Conservation (phyloP, 2,329 filamentous ascomycete species). For the Metarhizium humberi region DNA sequence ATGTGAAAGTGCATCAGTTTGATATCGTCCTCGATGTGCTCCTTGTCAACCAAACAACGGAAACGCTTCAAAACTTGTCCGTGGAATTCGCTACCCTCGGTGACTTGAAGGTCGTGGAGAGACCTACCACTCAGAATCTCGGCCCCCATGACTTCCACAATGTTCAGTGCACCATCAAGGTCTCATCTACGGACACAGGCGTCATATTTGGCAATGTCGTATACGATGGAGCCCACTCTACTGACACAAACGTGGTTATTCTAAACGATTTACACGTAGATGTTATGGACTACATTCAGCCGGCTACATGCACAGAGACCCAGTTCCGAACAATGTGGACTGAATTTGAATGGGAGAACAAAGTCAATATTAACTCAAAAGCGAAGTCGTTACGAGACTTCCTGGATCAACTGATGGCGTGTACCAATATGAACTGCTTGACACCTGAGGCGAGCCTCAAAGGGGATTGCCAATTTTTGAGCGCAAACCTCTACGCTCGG, state of each 20-base stretch:
- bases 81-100: constrained; percentile 98
- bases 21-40: constrained; percentile 96
- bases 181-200: constrained; percentile 93
- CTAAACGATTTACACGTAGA: constrained; percentile 97
- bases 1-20: constrained; percentile 97
- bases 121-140: constrained; percentile 91
- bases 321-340: constrained; percentile 99
- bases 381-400: constrained; percentile 86
- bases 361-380: constrained; percentile 99
- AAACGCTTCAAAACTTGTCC: constrained; percentile 92
- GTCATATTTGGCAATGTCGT: constrained; percentile 99
- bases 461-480: constrained; percentile 96
- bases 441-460: constrained; percentile 94
- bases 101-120: constrained; percentile 94
- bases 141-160: constrained; percentile 96
- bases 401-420: constrained; percentile 89
- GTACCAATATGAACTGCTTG: constrained; percentile 96
- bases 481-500: constrained; percentile 89
- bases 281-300: constrained; percentile 99
- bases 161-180: constrained; percentile 97
- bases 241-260: constrained; percentile 93
- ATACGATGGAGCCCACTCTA: constrained; percentile 87
- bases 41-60: constrained; percentile 92
- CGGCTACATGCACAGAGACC: constrained; percentile 90
- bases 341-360: constrained; percentile 99